Evolutionary conservation across 2,329 filamentous ascomycete genomes (phyloP), one percentile per base, ranked within the genome.

Genomic region (Pseudogymnoascus sp.): DNA sequence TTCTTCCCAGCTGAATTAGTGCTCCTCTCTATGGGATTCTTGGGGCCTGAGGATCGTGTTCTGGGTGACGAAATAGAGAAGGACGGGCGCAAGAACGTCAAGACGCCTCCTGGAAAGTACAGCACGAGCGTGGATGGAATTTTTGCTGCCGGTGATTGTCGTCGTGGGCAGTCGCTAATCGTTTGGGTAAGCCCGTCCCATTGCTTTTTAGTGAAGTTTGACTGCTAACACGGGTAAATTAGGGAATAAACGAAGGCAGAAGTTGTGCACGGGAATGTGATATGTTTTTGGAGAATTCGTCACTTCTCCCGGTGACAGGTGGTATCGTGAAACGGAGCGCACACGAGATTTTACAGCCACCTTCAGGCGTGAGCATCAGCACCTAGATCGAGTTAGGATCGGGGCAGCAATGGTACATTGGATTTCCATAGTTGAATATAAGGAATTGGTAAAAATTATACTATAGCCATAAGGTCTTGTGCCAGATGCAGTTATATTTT

Each of bases 1-100:
- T 95, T 95, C 82, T 97, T 97, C 88, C 91, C 91, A 37, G 93
- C 93, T 29, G 93, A 97, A 71, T 84, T 97, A 40, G 92, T 97
- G 47, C 84, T 97, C 47, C 81, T 97, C 58, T 96, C 93, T 59
- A 97, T 97, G 93, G 93, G 93, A 72, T 97, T 97, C 87, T 78
- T 97, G 65, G 93, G 93, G 8, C 92, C 92, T 5, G 93, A 97
- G 78, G 90, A 90, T 68, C 88, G 90, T 66, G 86, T 96, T 39
- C 82, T 97, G 40, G 91, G 90, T 59, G 87, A 91, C n/a, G 83
- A 89, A 40, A 87, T 97, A 65, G 92, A 97, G 77, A 92, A 92
- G 75, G 93, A 97, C 73, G 82, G 84, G 60, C 87, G 93, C 71
- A 96, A 96, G 84, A 97, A 97, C 75, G 87, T 97, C 78, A 97